Conservation (phyloP, 345 rosid genomes). For the Triadica sebifera region DNA sequence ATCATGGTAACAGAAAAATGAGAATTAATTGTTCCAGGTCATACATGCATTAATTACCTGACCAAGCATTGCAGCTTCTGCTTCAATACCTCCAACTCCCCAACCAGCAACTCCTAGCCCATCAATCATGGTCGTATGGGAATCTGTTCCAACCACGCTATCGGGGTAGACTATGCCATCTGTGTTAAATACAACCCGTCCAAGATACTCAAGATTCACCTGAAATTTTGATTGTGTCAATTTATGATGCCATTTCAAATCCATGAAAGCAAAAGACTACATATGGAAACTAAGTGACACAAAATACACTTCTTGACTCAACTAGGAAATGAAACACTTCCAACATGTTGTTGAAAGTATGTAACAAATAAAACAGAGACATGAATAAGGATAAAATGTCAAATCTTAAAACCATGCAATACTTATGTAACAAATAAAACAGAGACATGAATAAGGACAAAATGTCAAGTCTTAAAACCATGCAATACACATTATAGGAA, state of each 20-base stretch:
- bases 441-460: too few species aligned
- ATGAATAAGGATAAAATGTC: background rate
- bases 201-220: slow-evolving; percentile 92
- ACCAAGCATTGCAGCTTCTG: slow-evolving; percentile 98
- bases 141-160: slow-evolving; percentile 98
- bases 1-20: too few species aligned
- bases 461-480: too few species aligned
- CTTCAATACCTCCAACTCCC: slow-evolving; percentile 99
- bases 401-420: background rate
- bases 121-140: slow-evolving; percentile 99
- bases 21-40: too few species aligned
- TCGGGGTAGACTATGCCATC: slow-evolving; percentile 81
- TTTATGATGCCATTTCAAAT: too few species aligned
- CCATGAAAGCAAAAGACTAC: background rate
- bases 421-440: too few species aligned
- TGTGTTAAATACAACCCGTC: slow-evolving; percentile 91
- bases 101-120: slow-evolving; percentile 99
- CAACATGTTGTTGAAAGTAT: background rate
- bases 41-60: slow-evolving; percentile 48
- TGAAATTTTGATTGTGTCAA: background rate
- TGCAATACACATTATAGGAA: too few species aligned
- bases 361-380: too few species aligned
- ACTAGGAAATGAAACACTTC: background rate
- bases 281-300: too few species aligned
- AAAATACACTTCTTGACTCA: background rate